Percentiles rank a stretch among this genome's conserved stretches.
Conservation (phyloP, 768 basidiomycete species). For the Tricholoma furcatifolium region DNA sequence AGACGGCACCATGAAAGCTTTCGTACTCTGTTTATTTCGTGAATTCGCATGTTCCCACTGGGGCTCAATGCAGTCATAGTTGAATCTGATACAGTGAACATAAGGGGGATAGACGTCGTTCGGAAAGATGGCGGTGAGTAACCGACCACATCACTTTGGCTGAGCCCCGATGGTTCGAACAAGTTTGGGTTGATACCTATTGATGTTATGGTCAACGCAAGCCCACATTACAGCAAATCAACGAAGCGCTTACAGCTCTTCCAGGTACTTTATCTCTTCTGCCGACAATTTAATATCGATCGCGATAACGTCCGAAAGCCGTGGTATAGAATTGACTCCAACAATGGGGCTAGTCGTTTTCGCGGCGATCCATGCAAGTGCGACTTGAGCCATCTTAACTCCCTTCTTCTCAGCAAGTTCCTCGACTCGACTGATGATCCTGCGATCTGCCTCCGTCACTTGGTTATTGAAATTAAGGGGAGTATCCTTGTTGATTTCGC, state of each 20-base stretch:
- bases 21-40: too few species aligned
- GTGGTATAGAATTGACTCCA: conserved; percentile 18
- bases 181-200: too few species aligned
- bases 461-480: conserved; percentile 15
- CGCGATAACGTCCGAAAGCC: conserved; percentile 15
- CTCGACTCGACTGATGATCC: conserved; percentile 36
- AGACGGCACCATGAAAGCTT: too few species aligned
- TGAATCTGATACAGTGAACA: too few species aligned
- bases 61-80: too few species aligned
- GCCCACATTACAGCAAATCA: not conserved
- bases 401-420: conserved; percentile 40
- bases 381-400: conserved; percentile 42
- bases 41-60: too few species aligned
- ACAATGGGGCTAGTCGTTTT: conserved; percentile 36
- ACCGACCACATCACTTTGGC: too few species aligned
- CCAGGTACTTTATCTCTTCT: not conserved
- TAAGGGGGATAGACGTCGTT: too few species aligned
- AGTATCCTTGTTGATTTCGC: conserved; percentile 13
- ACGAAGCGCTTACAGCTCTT: not conserved
- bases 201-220: too few species aligned
- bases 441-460: conserved; percentile 24
- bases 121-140: too few species aligned
- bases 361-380: conserved; percentile 38
- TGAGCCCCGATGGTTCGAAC: too few species aligned
- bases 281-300: not conserved